Percentiles rank a stretch among this genome's conserved stretches.
phyloP scores from a whole-genome alignment of 768 basidiomycete genomes.

The Mycena sanguinolenta region DNA sequence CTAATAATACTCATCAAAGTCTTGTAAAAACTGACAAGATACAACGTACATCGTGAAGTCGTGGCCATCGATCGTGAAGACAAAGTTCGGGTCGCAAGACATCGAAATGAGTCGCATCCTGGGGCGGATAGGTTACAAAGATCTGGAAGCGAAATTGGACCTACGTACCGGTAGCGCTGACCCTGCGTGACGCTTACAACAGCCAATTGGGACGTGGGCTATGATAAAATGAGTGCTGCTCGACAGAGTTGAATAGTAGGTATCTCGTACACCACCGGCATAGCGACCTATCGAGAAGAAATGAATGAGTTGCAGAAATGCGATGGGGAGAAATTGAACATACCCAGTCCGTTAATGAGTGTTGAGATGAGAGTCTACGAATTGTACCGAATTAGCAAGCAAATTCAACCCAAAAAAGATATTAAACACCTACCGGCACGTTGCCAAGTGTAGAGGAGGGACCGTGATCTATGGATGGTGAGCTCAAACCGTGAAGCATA shows the following conservation, averaged over 20 bases:
- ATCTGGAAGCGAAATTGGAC: background rate
- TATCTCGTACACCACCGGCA: conserved; percentile 16
- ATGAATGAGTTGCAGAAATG: background rate
- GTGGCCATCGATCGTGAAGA: conserved; percentile 44
- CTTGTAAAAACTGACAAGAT: no score
- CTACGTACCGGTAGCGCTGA: conserved; percentile 32
- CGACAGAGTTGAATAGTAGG: background rate
- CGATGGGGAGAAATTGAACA: background rate
- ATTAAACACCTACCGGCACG: background rate
- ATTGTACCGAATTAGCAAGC: background rate
- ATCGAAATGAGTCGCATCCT: conserved; percentile 3
- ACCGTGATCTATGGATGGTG: background rate
- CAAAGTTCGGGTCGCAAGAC: conserved; percentile 25
- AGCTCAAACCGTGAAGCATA: no score
- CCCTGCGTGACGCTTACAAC: conserved; percentile 48
- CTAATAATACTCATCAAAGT: no score
- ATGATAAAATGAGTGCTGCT: background rate
- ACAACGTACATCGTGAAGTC: conserved; percentile 45
- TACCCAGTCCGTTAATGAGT: conserved; percentile 24
- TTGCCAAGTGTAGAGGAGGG: conserved; percentile 37
- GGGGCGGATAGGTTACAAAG: background rate
- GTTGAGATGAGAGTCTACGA: conserved; percentile 46
- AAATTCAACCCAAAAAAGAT: background rate
- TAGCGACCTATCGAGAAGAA: conserved; percentile 36
- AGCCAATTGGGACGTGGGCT: conserved; percentile 45